Percentiles rank a stretch among this genome's conserved stretches.
Conservation (phyloP, 1,139 yeast species). For the Suhomyces ambrosiae region DNA sequence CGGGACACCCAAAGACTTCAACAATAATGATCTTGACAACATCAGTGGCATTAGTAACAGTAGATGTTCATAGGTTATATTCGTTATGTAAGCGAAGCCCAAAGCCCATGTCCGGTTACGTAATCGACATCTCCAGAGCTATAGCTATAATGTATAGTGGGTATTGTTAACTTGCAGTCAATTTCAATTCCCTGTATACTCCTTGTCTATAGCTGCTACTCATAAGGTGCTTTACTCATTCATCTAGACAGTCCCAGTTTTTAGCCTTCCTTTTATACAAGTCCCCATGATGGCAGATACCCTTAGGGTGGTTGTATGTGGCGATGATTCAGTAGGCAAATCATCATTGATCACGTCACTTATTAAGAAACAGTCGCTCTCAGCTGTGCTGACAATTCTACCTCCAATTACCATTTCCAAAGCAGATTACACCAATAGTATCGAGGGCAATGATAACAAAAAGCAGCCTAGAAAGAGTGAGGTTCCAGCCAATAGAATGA, state of each 20-base stretch:
- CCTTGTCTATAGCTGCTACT: too few relatives aligned
- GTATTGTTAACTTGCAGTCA: too few relatives aligned
- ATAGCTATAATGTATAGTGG: too few relatives aligned
- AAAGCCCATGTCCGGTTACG: too few relatives aligned
- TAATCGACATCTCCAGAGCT: too few relatives aligned
- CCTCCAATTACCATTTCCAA: constrained; percentile 76
- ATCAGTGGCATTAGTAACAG: not conserved
- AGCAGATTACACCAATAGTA: constrained; percentile 40
- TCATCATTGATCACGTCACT: constrained; percentile 74
- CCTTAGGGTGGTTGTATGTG: constrained; percentile 78
- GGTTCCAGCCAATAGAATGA: constrained; percentile 9
- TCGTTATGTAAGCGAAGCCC: too few relatives aligned
- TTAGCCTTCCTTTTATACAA: too few relatives aligned
- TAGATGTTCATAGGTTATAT: not conserved
- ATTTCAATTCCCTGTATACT: too few relatives aligned
- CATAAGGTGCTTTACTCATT: too few relatives aligned
- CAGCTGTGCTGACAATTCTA: constrained; percentile 71
- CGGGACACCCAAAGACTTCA: not conserved
- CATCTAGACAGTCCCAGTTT: too few relatives aligned
- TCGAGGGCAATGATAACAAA: constrained; percentile 11
- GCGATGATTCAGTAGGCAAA: constrained; percentile 94
- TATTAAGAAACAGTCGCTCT: constrained; percentile 59
- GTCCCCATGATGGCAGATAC: constrained; percentile 6
- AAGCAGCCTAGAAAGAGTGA: constrained; percentile 4
- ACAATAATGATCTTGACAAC: not conserved